Conservation (phyloP, 176 grass and related monocot species). For the Metroxylon sagu region DNA sequence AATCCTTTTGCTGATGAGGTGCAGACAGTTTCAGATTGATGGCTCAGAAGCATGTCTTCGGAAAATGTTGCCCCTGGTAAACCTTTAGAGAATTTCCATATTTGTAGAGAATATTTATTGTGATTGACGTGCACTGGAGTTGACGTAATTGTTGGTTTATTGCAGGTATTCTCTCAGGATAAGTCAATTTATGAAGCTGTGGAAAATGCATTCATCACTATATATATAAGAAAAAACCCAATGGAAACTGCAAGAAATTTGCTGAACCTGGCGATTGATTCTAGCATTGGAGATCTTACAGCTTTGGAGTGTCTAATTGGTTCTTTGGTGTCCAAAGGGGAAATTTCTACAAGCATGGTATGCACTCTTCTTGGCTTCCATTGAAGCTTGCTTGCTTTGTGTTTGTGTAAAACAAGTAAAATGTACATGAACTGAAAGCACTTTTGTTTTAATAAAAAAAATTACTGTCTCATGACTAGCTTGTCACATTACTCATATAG, state of each 20-base stretch:
- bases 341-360: slow-evolving; percentile 78
- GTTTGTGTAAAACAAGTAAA: too few species aligned
- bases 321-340: slow-evolving; percentile 68
- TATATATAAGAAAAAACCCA: slow-evolving; percentile 71
- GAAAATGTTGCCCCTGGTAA: slow-evolving; percentile 96
- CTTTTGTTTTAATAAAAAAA: too few species aligned
- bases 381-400: not conserved
- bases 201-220: slow-evolving; percentile 78
- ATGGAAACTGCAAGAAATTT: slow-evolving; percentile 83
- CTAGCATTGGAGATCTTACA: slow-evolving; percentile 78
- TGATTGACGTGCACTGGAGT: too few species aligned
- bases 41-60: slow-evolving; percentile 80
- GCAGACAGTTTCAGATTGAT: slow-evolving; percentile 93
- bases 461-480: too few species aligned
- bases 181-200: slow-evolving; percentile 97
- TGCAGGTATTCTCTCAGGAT: slow-evolving; percentile 93
- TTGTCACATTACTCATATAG: too few species aligned
- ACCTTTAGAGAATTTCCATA: not conserved
- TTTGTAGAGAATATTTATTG: not conserved
- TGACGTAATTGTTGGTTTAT: not conserved
- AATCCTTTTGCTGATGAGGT: slow-evolving; percentile 92
- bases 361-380: slow-evolving; percentile 15
- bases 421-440: too few species aligned
- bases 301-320: slow-evolving; percentile 78
- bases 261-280: slow-evolving; percentile 51